Conservation (phyloP, 2,329 filamentous ascomycete species). For the Ophiocordyceps camponoti-floridani region DNA sequence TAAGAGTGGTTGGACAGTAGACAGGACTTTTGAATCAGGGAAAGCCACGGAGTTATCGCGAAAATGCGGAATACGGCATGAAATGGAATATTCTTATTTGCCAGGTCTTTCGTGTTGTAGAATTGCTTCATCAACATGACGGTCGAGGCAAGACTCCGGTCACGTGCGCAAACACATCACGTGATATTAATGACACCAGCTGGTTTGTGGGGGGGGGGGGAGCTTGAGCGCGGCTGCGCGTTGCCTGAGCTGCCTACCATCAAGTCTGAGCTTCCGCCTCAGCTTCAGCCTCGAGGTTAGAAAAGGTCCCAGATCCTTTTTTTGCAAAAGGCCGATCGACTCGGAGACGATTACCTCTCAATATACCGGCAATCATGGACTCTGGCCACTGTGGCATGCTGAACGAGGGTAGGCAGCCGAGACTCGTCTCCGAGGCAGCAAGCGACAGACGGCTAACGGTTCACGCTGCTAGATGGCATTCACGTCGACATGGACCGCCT, state of each 20-base stretch:
- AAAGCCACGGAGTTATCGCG: too few species aligned
- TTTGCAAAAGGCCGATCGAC: neutral
- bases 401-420: slow-evolving; percentile 36
- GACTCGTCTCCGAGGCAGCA: neutral
- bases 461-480: slow-evolving; percentile 62
- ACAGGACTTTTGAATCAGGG: too few species aligned
- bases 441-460: slow-evolving; percentile 7
- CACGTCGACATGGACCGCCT: slow-evolving; percentile 97
- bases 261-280: slow-evolving; percentile 10
- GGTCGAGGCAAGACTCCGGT: too few species aligned
- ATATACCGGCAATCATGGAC: slow-evolving; percentile 29
- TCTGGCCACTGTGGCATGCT: slow-evolving; percentile 43
- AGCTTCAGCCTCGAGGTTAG: neutral
- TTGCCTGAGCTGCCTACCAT: slow-evolving; percentile 26
- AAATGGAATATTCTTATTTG: too few species aligned
- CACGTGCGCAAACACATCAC: neutral
- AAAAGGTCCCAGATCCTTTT: neutral
- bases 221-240: slow-evolving; percentile 15
- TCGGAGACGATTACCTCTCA: neutral
- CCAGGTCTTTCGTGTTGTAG: too few species aligned
- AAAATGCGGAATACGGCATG: too few species aligned
- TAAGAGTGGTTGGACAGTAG: neutral
- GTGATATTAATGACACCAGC: slow-evolving; percentile 1
- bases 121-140: too few species aligned
- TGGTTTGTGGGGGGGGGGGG: too few species aligned